phyloP scores from a whole-genome alignment of 805 yeast genomes.

The Yamadazyma scolyti region DNA sequence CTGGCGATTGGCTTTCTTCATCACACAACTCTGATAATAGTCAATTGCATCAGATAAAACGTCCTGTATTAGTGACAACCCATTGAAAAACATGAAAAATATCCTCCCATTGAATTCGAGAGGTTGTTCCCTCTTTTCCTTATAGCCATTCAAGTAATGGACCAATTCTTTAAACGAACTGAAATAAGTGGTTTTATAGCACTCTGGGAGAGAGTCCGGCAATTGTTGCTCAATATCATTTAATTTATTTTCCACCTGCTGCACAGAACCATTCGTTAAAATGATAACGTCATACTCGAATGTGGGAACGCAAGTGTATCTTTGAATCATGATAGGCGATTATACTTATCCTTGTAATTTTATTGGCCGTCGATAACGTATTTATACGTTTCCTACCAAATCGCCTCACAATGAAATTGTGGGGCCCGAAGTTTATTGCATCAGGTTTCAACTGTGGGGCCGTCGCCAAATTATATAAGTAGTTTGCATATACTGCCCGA shows the following conservation, averaged over 20 bases:
- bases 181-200: slow-evolving; percentile 8
- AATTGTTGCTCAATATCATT: slow-evolving; percentile 18
- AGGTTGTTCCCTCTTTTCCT: slow-evolving; percentile 8
- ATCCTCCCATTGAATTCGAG: slow-evolving; percentile 24
- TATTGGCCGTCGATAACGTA: slow-evolving; percentile 14
- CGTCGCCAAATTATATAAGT: too few species aligned
- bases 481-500: too few species aligned
- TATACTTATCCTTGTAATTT: slow-evolving; percentile 10
- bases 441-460: too few species aligned
- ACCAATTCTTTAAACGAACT: slow-evolving; percentile 10
- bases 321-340: slow-evolving; percentile 31
- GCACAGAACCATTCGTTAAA: slow-evolving; percentile 30
- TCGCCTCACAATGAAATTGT: too few species aligned
- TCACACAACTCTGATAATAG: slow-evolving; percentile 14
- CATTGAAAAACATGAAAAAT: slow-evolving; percentile 36
- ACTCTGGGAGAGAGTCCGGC: slow-evolving; percentile 9
- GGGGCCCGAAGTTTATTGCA: too few species aligned
- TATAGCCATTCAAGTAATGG: slow-evolving; percentile 20
- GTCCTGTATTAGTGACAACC: slow-evolving; percentile 27
- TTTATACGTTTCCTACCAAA: slow-evolving; percentile 8
- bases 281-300: slow-evolving; percentile 30
- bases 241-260: slow-evolving; percentile 25
- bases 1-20: slow-evolving; percentile 3
- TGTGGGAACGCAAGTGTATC: slow-evolving; percentile 29
- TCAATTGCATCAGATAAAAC: slow-evolving; percentile 28